Base-by-base conservation (phyloP, 2,329 filamentous ascomycete genomes). In the Colletotrichum tropicicola region DNA sequence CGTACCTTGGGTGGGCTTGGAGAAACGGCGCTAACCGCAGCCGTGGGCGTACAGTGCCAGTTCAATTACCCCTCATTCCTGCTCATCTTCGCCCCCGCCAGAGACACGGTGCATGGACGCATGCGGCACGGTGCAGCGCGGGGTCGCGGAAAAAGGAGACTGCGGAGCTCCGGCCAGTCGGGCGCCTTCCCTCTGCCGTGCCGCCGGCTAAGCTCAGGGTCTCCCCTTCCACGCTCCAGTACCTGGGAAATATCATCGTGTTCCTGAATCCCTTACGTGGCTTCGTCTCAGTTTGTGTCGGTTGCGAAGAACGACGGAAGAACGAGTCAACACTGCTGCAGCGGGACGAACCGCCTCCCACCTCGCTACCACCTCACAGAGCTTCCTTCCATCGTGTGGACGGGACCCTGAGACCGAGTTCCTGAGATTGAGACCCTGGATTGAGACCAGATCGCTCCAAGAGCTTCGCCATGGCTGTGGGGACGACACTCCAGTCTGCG, bases 71-170 rank as follows among this genome's bases (percentile, higher is more conserved):
- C 62, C 62, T 65, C 57, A 51, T 61, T 51, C 57, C 57, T 19
- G 44, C 15, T 37, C 35, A 51, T 23, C 13, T 32, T 9, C 39
- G 1, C 47, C 12, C 5, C 32, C 5, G 1, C 5, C 3, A 12
- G 17, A 4, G 1, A 19, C 0, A 39, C 43, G 25, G 58, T 51
- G 12, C 45, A 13, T 35, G 1, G 3, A 13, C 3, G 8, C 3
- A 12, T 12, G 0, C 1, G 3, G 27, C 28, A 65, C 62, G 4
- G 57, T 51, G 12, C 6, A 41, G 13, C 57, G 62, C 62, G 51
- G 57, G 56, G 61, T 65, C 44, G 28, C 62, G 62, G 62, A 62
- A 62, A 65, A 62, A 61, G 28, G 37, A 65, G 44, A 28, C 7
- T 27, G 57, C 62, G 57, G 44, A 51, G 12, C 44, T 28, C 62